A percentile compares a stretch with the other conserved stretches of the same genome.
Evolutionary conservation across 345 rosid species (phyloP).

Genomic region (Acer yangbiense): DNA sequence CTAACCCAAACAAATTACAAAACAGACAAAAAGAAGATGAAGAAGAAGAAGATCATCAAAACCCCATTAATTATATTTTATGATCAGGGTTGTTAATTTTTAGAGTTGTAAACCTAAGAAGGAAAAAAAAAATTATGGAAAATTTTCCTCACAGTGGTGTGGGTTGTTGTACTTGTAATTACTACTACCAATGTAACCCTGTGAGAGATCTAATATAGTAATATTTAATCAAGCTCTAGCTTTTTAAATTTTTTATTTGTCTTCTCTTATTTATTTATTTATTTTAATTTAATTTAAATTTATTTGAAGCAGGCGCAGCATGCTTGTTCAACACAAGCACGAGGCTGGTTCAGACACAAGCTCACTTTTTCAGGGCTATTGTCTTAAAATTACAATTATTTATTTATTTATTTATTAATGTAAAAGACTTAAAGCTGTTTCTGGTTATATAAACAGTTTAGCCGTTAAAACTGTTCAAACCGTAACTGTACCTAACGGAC

Average conservation of each 20-base stretch:
- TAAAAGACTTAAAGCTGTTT: background rate
- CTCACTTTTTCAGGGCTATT: constrained; percentile 8
- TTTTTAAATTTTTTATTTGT: background rate
- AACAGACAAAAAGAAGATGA: background rate
- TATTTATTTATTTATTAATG: background rate
- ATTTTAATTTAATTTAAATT: background rate
- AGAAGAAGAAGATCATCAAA: background rate
- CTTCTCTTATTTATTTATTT: background rate
- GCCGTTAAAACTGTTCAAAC: constrained; percentile 31
- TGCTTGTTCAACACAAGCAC: background rate
- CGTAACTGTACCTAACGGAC: constrained; percentile 11
- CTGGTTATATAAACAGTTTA: constrained; percentile 14
- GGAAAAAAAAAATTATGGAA: background rate
- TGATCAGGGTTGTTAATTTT: constrained; percentile 18
- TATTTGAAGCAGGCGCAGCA: background rate
- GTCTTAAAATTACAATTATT: constrained; percentile 2
- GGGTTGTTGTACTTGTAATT: constrained; percentile 6
- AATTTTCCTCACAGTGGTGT: constrained; percentile 35
- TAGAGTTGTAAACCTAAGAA: constrained; percentile 31
- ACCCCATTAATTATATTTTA: constrained; percentile 22
- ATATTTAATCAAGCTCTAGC: constrained; percentile 8
- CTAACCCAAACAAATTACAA: constrained; percentile 21
- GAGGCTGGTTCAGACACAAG: background rate
- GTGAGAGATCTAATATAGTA: constrained; percentile 38
- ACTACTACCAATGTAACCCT: constrained; percentile 26